phyloP scores from a whole-genome alignment of 306 rosid species.

The Parietaria judaica region DNA sequence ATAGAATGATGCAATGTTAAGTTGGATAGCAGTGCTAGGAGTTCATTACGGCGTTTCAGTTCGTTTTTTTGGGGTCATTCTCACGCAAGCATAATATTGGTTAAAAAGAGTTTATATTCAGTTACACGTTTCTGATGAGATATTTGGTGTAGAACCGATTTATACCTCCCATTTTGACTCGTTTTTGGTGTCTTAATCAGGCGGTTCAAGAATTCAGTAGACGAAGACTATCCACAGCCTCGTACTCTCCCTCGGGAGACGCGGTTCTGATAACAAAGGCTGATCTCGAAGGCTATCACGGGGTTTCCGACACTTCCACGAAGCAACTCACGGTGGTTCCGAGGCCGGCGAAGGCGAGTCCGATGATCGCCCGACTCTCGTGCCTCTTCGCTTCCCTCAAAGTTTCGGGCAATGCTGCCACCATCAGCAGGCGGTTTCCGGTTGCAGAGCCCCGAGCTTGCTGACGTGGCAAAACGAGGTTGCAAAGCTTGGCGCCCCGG shows the following conservation, averaged over 20 bases:
- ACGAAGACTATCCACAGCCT: constrained; percentile 22
- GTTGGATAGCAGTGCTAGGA: too few species aligned
- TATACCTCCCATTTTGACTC: too few species aligned
- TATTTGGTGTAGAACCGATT: neutral
- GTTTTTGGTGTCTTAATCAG: constrained; percentile 42
- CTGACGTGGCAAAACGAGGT: constrained; percentile 19
- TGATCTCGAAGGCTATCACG: constrained; percentile 88
- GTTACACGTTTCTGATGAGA: neutral
- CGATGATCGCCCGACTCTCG: constrained; percentile 77
- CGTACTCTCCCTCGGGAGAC: constrained; percentile 70
- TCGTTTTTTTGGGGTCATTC: neutral
- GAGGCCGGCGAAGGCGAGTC: constrained; percentile 44
- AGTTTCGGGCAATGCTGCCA: constrained; percentile 47
- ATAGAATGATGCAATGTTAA: neutral
- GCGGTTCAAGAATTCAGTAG: constrained; percentile 80
- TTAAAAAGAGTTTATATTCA: too few species aligned
- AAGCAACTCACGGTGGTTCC: constrained; percentile 55
- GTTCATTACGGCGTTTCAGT: too few species aligned
- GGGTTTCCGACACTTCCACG: constrained; percentile 33
- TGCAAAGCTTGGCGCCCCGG: too few species aligned
- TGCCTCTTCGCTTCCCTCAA: constrained; percentile 78
- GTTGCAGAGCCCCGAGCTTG: constrained; percentile 90
- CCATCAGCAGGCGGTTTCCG: constrained; percentile 56
- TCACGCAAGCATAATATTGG: neutral
- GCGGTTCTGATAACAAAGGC: constrained; percentile 82